Conservation (phyloP, 2,329 filamentous ascomycete species). For the Claviceps sp. region DNA sequence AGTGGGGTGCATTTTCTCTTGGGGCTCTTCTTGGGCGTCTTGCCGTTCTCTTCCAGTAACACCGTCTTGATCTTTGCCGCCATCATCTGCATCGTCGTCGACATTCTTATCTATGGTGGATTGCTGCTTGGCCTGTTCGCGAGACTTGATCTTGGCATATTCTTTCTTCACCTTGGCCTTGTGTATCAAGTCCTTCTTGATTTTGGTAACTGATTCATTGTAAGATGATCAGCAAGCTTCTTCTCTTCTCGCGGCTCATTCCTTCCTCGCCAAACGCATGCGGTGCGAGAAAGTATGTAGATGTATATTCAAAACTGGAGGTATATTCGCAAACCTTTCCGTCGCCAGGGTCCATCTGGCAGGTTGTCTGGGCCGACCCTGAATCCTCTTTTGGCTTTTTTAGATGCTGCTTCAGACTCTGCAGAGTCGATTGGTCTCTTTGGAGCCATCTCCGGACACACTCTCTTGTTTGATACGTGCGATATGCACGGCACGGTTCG, state of each 20-base stretch:
- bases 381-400: conserved; percentile 58
- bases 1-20: conserved; percentile 22
- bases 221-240: conserved; percentile 21
- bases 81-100: conserved; percentile 7
- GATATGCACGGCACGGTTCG: neutral
- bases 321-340: conserved; percentile 43
- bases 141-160: conserved; percentile 71
- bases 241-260: too few relatives aligned
- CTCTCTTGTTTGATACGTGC: neutral
- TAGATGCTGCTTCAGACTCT: conserved; percentile 24
- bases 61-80: conserved; percentile 8
- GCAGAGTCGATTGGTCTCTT: conserved; percentile 18
- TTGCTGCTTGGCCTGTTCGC: conserved; percentile 18
- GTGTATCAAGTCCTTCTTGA: conserved; percentile 78
- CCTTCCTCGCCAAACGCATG: neutral
- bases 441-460: conserved; percentile 15
- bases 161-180: conserved; percentile 89
- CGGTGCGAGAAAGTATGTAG: neutral
- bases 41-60: conserved; percentile 7
- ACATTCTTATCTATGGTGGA: conserved; percentile 7
- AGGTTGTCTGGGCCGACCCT: conserved; percentile 79
- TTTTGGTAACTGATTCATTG: conserved; percentile 50
- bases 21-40: neutral
- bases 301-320: neutral
- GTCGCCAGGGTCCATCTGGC: conserved; percentile 75